Evolutionary conservation across 2,329 filamentous ascomycete genomes (phyloP).

Genomic region (Neofusicoccum sp.): DNA sequence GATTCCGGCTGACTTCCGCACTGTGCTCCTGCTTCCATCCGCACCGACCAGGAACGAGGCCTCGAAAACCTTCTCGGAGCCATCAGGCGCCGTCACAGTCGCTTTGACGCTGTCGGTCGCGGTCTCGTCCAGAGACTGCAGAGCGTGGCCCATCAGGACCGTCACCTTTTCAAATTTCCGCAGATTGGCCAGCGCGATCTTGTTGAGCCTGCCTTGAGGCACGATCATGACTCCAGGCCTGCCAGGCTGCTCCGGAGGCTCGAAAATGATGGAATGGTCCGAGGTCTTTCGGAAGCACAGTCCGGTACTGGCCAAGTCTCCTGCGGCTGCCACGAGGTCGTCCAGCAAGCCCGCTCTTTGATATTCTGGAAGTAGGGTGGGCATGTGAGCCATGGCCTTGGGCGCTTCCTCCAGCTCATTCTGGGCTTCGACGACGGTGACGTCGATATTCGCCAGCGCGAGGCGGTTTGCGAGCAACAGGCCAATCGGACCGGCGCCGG

Average conservation of each 20-base stretch:
- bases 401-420: constrained; percentile 27
- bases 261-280: constrained; percentile 25
- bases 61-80: constrained; percentile 21
- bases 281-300: constrained; percentile 30
- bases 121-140: constrained; percentile 22
- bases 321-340: constrained; percentile 29
- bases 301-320: constrained; percentile 26
- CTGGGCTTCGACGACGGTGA: constrained; percentile 28
- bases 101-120: constrained; percentile 2
- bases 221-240: constrained; percentile 30
- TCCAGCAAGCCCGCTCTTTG: constrained; percentile 36
- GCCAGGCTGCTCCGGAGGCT: constrained; percentile 19
- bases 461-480: constrained; percentile 43
- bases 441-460: constrained; percentile 31
- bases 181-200: constrained; percentile 27
- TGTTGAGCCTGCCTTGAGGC: constrained; percentile 33
- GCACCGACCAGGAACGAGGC: constrained; percentile 33
- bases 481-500: constrained; percentile 43
- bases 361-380: constrained; percentile 41
- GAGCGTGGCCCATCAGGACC: constrained; percentile 25
- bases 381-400: constrained; percentile 44
- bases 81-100: background rate
- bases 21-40: constrained; percentile 27
- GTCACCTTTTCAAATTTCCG: constrained; percentile 19
- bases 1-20: constrained; percentile 24